phyloP scores from a whole-genome alignment of 140 eudicot species.

The Senecio squalidus region DNA sequence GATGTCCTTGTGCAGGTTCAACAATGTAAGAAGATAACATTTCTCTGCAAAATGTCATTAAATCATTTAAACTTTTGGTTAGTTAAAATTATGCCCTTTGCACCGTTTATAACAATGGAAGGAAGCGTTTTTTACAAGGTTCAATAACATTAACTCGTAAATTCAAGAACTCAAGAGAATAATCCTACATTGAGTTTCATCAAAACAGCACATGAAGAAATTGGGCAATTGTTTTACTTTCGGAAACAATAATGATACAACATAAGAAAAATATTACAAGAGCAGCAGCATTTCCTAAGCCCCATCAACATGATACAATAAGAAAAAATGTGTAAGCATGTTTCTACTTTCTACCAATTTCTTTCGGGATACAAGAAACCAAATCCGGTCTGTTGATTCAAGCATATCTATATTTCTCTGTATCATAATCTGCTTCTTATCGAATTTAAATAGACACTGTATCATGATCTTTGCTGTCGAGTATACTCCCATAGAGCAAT shows the following conservation, averaged over 20 bases:
- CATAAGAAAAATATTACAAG: background rate
- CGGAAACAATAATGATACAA: background rate
- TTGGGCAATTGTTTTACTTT: background rate
- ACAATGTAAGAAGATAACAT: background rate
- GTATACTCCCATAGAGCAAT: conserved; percentile 99
- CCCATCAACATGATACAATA: background rate
- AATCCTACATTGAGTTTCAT: too few relatives aligned
- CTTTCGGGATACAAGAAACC: background rate
- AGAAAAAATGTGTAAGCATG: background rate
- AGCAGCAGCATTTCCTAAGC: background rate
- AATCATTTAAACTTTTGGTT: background rate
- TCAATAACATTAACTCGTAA: too few relatives aligned
- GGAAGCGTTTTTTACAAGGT: too few relatives aligned
- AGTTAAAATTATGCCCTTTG: too few relatives aligned
- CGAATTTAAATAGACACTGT: background rate
- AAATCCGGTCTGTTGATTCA: background rate
- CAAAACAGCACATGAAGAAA: conserved; percentile 1
- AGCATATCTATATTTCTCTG: background rate
- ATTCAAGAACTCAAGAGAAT: too few relatives aligned
- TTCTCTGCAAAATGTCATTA: conserved; percentile 15
- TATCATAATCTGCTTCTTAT: background rate
- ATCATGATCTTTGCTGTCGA: conserved; percentile 66
- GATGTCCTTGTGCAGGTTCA: conserved; percentile 22
- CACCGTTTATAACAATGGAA: too few relatives aligned
- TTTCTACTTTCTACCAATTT: background rate